Conservation (phyloP, 768 basidiomycete species). For the Podaxis rugospora region DNA sequence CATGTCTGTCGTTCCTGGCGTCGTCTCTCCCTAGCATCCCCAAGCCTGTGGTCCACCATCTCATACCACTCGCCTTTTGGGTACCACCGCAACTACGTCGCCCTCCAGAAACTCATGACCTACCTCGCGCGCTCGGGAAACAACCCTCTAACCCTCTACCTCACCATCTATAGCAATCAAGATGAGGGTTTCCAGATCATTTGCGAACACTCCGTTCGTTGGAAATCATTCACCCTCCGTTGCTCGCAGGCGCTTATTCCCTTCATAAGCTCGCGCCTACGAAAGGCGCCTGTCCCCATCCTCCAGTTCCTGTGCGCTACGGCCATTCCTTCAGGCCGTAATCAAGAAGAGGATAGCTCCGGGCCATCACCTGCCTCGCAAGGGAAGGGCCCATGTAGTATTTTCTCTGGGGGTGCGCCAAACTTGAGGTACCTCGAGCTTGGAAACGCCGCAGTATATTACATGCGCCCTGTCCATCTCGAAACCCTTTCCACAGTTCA, state of each 20-base stretch:
- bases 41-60: conserved; percentile 9
- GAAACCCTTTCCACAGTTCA: conserved; percentile 3
- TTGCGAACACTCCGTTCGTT: conserved; percentile 4
- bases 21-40: conserved; percentile 6
- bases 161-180: not conserved
- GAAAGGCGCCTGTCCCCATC: conserved; percentile 7
- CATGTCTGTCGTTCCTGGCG: conserved; percentile 12
- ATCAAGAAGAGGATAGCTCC: conserved; percentile 7
- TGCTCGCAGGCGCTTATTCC: conserved; percentile 6
- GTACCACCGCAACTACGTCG: conserved; percentile 7
- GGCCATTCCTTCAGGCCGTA: conserved; percentile 4
- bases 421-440: conserved; percentile 1
- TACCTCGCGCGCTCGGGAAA: conserved; percentile 6
- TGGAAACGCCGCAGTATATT: conserved; percentile 7
- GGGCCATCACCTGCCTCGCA: conserved; percentile 7
- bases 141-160: conserved; percentile 3
- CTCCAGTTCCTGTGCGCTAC: conserved; percentile 5
- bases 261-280: conserved; percentile 1
- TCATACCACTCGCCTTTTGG: conserved; percentile 10
- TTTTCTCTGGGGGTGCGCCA: conserved; percentile 5
- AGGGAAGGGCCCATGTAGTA: conserved; percentile 3
- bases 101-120: conserved; percentile 10
- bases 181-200: conserved; percentile 12
- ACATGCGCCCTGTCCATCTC: conserved; percentile 11
- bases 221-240: conserved; percentile 5